These are phyloP conservation scores for Pseudognaphalium luteoalbum DNA, from an alignment of 129 eudicot species.

Conservation along the genomic window DNA sequence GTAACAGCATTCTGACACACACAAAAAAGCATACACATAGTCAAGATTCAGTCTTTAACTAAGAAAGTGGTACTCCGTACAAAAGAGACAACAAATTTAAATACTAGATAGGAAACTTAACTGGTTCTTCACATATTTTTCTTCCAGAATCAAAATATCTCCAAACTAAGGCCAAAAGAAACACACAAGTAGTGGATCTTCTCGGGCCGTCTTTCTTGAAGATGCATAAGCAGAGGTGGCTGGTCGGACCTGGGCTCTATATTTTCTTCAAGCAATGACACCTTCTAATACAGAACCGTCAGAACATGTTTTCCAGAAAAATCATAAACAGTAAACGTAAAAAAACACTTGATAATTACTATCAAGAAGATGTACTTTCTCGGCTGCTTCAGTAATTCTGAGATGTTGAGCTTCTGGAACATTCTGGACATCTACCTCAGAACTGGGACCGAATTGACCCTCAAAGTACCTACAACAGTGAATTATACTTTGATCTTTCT, in stretches of 20 bases:
- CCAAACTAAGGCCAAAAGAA: conserved; percentile 88
- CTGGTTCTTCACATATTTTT: conserved; percentile 74
- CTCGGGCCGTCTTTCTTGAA: conserved; percentile 61
- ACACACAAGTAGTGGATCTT: conserved; percentile 45
- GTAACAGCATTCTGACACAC: conserved; percentile 64
- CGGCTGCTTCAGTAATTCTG: conserved; percentile 67
- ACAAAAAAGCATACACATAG: not conserved
- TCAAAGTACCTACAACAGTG: not conserved
- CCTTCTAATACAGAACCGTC: conserved; percentile 36
- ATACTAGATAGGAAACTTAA: conserved; percentile 34
- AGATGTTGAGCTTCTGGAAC: conserved; percentile 42
- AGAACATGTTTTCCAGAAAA: too few relatives aligned
- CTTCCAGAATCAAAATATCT: conserved; percentile 89
- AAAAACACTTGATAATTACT: not conserved
- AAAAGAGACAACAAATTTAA: too few relatives aligned
- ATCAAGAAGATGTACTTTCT: conserved; percentile 43
- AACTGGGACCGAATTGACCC: not conserved
- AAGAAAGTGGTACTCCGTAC: not conserved
- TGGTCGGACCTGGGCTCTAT: conserved; percentile 76
- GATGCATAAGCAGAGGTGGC: conserved; percentile 75
- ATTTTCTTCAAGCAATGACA: conserved; percentile 82
- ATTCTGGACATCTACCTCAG: not conserved
- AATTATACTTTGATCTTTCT: too few relatives aligned
- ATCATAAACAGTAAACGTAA: too few relatives aligned
- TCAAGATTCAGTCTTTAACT: not conserved